phyloP scores from a whole-genome alignment of 306 rosid species.

The Mimosa bimucronata region DNA sequence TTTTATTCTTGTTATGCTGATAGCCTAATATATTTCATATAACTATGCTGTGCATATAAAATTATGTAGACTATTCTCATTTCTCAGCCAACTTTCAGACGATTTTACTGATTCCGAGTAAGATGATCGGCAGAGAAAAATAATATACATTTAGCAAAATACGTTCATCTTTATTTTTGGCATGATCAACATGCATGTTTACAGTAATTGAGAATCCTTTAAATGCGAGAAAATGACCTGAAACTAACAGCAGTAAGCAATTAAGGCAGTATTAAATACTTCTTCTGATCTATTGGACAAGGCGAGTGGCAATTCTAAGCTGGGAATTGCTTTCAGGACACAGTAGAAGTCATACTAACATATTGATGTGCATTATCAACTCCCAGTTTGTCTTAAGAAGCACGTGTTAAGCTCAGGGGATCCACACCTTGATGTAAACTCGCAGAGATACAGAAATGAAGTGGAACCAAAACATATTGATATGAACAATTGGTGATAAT shows the following conservation, averaged over 20 bases:
- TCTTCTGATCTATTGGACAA: slow-evolving; percentile 24
- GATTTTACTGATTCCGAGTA: not conserved
- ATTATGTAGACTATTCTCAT: not conserved
- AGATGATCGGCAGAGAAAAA: not conserved
- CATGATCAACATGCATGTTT: not conserved
- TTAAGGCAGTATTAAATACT: slow-evolving; percentile 38
- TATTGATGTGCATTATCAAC: no score
- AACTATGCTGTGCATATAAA: not conserved
- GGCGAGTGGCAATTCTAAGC: not conserved
- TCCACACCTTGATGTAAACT: not conserved
- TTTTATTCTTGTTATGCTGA: no score
- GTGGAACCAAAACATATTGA: slow-evolving; percentile 20
- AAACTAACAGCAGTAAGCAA: slow-evolving; percentile 46
- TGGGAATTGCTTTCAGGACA: not conserved
- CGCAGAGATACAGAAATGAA: not conserved
- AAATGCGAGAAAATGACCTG: slow-evolving; percentile 42
- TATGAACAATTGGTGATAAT: slow-evolving; percentile 38
- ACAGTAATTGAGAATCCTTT: not conserved
- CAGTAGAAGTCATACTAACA: not conserved
- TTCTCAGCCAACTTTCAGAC: not conserved
- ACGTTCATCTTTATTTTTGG: not conserved
- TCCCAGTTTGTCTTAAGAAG: slow-evolving; percentile 1
- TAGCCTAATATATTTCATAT: not conserved
- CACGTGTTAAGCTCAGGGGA: slow-evolving; percentile 3
- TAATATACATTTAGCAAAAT: not conserved